These are phyloP conservation scores for Suhomyces faveliae DNA, from an alignment of 805 yeast genomes.

Conservation along the genomic window DNA sequence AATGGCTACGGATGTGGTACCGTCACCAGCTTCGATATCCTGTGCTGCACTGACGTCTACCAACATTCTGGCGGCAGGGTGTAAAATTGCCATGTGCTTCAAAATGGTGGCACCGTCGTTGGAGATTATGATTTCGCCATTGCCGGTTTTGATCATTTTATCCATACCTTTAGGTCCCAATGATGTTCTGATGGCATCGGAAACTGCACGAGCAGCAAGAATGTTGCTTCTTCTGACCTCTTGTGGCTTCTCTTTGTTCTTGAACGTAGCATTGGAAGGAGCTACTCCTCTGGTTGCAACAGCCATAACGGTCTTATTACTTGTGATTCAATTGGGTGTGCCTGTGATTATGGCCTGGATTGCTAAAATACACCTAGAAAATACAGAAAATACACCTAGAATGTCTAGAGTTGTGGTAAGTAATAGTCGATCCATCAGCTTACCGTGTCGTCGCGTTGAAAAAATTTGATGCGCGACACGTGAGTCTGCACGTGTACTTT, in stretches of 20 bases:
- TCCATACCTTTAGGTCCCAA: constrained; percentile 99
- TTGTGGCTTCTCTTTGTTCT: constrained; percentile 90
- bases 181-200: constrained; percentile 93
- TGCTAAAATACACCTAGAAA: neutral
- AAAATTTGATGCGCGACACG: constrained; percentile 1
- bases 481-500: neutral
- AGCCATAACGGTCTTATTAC: neutral
- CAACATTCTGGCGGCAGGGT: constrained; percentile 96
- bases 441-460: constrained; percentile 1
- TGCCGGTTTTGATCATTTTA: constrained; percentile 93
- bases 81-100: constrained; percentile 96
- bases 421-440: neutral
- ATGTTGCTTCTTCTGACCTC: constrained; percentile 89
- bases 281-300: constrained; percentile 17
- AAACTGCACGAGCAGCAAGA: constrained; percentile 89
- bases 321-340: neutral
- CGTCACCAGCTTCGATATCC: constrained; percentile 99
- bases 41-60: constrained; percentile 97
- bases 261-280: constrained; percentile 84
- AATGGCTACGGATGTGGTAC: constrained; percentile 96
- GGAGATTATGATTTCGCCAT: constrained; percentile 90
- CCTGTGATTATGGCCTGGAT: neutral
- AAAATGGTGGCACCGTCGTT: constrained; percentile 98
- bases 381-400: neutral
- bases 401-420: neutral